Conservation (phyloP, 2,329 filamentous ascomycete species). For the Aspergillus awamori region DNA sequence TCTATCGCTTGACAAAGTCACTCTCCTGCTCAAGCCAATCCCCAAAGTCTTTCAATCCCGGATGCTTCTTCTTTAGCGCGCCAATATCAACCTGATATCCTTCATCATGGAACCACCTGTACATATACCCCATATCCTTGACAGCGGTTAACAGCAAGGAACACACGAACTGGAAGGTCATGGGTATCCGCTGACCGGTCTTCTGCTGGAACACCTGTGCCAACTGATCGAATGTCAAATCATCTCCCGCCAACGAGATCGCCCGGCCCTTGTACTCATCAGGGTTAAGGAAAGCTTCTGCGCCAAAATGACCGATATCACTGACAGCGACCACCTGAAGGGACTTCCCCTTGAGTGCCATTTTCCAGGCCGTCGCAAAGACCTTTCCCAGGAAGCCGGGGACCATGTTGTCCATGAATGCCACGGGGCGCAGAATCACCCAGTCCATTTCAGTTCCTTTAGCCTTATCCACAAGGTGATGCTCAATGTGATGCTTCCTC, state of each 20-base stretch:
- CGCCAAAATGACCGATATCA: constrained; percentile 58
- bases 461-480: constrained; percentile 55
- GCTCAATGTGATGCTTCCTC: constrained; percentile 64
- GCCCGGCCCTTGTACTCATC: constrained; percentile 43
- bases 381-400: constrained; percentile 53
- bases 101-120: constrained; percentile 54
- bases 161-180: constrained; percentile 46
- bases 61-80: constrained; percentile 47
- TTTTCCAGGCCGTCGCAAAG: constrained; percentile 49
- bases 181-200: constrained; percentile 49
- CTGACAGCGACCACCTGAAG: constrained; percentile 48
- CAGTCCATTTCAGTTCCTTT: constrained; percentile 56
- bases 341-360: constrained; percentile 45
- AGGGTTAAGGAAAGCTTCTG: constrained; percentile 52
- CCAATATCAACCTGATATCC: constrained; percentile 53
- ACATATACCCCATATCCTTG: constrained; percentile 52
- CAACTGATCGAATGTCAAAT: constrained; percentile 52
- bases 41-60: constrained; percentile 51
- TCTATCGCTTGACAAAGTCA: background rate
- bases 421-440: constrained; percentile 64
- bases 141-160: constrained; percentile 45
- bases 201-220: constrained; percentile 50
- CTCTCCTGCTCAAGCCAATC: constrained; percentile 45
- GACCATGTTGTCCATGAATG: constrained; percentile 61
- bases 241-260: constrained; percentile 55